Evolutionary conservation across 2,329 filamentous ascomycete genomes (phyloP).

Genomic region (Thielaviopsis populi): DNA sequence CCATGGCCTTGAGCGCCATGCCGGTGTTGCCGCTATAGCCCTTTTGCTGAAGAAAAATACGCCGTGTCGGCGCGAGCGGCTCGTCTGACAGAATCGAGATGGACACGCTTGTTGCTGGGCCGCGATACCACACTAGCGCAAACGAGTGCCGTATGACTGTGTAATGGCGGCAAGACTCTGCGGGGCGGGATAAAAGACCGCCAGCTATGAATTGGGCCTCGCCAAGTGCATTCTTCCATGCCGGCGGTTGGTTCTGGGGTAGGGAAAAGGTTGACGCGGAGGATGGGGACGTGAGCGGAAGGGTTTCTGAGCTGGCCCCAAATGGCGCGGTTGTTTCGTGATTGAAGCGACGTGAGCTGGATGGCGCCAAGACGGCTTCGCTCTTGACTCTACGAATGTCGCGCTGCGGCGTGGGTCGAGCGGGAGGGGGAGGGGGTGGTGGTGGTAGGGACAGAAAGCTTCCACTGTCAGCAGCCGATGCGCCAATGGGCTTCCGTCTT

Average conservation of each 20-base stretch:
- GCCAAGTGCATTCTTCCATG: conserved; percentile 35
- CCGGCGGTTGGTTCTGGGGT: neutral
- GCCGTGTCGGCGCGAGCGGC: conserved; percentile 40
- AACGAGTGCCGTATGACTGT: conserved; percentile 52
- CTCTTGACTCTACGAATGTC: conserved; percentile 14
- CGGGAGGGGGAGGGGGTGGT: neutral
- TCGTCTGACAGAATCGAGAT: conserved; percentile 49
- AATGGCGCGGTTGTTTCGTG: neutral
- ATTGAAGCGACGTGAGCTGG: neutral
- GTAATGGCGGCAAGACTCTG: conserved; percentile 49
- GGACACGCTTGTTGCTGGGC: conserved; percentile 46
- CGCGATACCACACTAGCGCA: conserved; percentile 50
- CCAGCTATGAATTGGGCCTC: conserved; percentile 52
- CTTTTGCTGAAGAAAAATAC: conserved; percentile 52
- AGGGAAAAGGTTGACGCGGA: neutral
- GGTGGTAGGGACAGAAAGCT: neutral
- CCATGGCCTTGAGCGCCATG: conserved; percentile 48
- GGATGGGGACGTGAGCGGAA: neutral
- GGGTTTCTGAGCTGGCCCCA: neutral
- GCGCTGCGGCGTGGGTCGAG: neutral
- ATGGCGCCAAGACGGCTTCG: neutral
- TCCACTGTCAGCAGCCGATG: neutral
- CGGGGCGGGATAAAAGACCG: conserved; percentile 47
- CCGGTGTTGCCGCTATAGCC: conserved; percentile 55
- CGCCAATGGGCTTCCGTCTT: conserved; percentile 5